phyloP scores from a whole-genome alignment of 352 stramenopile genomes.

The Phytopythium aichiense region DNA sequence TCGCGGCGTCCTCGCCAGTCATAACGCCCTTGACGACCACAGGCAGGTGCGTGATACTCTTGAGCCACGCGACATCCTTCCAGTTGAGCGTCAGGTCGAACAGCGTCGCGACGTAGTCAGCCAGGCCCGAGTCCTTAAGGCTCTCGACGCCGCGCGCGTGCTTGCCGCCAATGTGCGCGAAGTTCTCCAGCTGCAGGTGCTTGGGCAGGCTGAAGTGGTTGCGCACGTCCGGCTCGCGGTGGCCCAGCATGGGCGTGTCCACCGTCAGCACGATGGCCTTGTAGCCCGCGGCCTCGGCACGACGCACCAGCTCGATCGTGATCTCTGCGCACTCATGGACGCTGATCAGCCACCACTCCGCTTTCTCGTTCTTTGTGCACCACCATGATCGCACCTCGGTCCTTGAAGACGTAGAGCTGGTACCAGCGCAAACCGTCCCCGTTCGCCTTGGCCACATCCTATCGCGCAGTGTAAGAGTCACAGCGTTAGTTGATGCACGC shows the following conservation, averaged over 20 bases:
- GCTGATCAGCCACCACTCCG: not conserved
- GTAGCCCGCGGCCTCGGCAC: conserved; percentile 92
- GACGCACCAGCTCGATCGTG: conserved; percentile 87
- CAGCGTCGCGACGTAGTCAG: conserved; percentile 70
- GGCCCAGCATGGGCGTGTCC: conserved; percentile 94
- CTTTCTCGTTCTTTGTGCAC: not conserved
- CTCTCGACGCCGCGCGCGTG: conserved; percentile 62
- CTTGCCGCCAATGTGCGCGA: conserved; percentile 40
- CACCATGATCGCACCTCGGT: conserved; percentile 35
- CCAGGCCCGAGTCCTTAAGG: conserved; percentile 44
- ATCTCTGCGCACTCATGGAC: conserved; percentile 61
- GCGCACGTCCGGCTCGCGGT: conserved; percentile 93
- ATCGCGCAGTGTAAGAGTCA: not conserved
- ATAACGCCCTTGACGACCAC: conserved; percentile 94
- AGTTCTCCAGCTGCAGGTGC: conserved; percentile 58
- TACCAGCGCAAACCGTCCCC: conserved; percentile 89
- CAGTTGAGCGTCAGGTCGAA: conserved; percentile 95
- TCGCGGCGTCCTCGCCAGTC: conserved; percentile 88
- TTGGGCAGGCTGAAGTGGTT: conserved; percentile 88
- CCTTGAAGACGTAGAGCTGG: conserved; percentile 97
- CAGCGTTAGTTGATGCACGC: not conserved
- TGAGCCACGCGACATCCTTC: conserved; percentile 90
- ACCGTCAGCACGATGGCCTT: conserved; percentile 95
- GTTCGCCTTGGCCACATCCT: conserved; percentile 58
- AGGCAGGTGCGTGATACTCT: conserved; percentile 89